phyloP scores from a whole-genome alignment of 2,329 filamentous ascomycete genomes.

The Thielaviopsis punctulata region DNA sequence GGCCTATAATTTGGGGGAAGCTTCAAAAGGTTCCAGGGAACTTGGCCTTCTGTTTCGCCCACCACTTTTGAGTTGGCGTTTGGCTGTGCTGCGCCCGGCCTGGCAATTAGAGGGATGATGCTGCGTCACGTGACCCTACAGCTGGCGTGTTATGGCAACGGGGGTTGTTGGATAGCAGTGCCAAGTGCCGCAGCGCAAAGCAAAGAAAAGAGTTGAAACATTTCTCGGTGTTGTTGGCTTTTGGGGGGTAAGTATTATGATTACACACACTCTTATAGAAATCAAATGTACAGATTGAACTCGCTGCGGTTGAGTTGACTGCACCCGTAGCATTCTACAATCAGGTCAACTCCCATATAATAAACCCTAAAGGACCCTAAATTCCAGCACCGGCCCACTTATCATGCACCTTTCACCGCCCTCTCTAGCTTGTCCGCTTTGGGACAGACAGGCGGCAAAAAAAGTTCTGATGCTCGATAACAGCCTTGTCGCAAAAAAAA shows the following conservation, averaged over 20 bases:
- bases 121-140: neutral
- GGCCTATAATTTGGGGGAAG: neutral
- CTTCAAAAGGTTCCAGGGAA: neutral
- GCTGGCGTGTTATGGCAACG: too few species aligned
- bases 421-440: neutral
- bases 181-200: too few species aligned
- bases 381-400: neutral
- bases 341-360: neutral
- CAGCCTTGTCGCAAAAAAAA: constrained; percentile 10
- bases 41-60: neutral
- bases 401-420: neutral
- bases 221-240: neutral
- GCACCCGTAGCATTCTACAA: neutral
- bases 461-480: constrained; percentile 14
- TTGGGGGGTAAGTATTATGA: too few species aligned
- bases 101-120: neutral
- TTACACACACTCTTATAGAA: too few species aligned
- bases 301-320: too few species aligned
- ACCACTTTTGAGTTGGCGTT: neutral
- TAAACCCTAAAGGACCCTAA: neutral
- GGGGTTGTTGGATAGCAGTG: too few species aligned
- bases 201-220: neutral
- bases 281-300: too few species aligned
- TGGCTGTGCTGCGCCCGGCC: neutral
- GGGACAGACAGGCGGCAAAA: constrained; percentile 6